Conservation (phyloP, 1,284 basidiomycete genomes). For the Schizophyllum commune region DNA sequence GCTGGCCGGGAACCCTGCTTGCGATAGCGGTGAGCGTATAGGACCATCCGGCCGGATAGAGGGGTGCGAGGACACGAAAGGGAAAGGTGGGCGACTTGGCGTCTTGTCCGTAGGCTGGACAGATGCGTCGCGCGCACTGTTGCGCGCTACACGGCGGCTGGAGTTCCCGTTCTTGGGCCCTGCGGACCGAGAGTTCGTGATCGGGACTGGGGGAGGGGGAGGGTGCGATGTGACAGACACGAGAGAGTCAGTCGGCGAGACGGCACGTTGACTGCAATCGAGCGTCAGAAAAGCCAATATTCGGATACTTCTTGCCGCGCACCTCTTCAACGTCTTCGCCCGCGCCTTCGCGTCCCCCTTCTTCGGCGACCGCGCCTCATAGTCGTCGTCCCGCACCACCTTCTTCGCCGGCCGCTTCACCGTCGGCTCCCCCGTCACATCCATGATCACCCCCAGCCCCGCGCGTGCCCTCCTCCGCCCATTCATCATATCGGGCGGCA, state of each 20-base stretch:
- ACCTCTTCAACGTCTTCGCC: slow-evolving; percentile 41
- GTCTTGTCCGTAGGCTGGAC: slow-evolving; percentile 4
- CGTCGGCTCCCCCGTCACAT: slow-evolving; percentile 40
- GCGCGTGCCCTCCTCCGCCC: slow-evolving; percentile 39
- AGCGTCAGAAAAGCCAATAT: slow-evolving; percentile 9
- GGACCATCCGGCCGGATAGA: slow-evolving; percentile 2
- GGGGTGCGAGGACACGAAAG: slow-evolving; percentile 15
- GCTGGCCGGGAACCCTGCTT: slow-evolving; percentile 12
- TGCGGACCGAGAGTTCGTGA: not conserved
- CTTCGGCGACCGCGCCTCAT: slow-evolving; percentile 23
- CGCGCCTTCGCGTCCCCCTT: not conserved
- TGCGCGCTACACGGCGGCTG: not conserved
- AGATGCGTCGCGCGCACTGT: slow-evolving; percentile 15
- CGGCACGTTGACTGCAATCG: slow-evolving; percentile 29
- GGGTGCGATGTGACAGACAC: slow-evolving; percentile 35
- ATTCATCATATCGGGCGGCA: slow-evolving; percentile 47
- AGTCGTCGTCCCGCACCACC: slow-evolving; percentile 37
- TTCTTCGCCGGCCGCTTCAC: slow-evolving; percentile 47
- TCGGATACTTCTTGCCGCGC: slow-evolving; percentile 17
- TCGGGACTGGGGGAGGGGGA: not conserved
- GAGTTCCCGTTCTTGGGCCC: slow-evolving; percentile 18
- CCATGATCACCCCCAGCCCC: slow-evolving; percentile 40
- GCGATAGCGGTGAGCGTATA: not conserved
- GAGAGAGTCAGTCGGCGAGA: slow-evolving; percentile 66
- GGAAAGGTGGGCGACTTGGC: not conserved